phyloP scores from a whole-genome alignment of 352 stramenopile species.

The Phytophthora multivora region DNA sequence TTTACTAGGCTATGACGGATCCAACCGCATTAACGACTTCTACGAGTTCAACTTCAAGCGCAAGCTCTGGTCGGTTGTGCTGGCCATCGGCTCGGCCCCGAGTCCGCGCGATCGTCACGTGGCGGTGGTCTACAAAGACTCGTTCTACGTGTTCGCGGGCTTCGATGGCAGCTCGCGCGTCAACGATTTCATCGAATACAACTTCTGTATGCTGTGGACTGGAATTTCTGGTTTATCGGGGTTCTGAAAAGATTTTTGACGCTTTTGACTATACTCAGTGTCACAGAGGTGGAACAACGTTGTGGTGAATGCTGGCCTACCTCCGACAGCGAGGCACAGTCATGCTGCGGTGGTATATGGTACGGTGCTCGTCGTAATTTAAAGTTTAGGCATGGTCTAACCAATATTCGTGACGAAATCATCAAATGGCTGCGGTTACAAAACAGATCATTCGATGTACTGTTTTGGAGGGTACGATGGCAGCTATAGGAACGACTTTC shows the following conservation, averaged over 20 bases:
- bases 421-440: neutral
- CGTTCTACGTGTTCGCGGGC: slow-evolving; percentile 95
- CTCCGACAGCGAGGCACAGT: slow-evolving; percentile 94
- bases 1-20: slow-evolving; percentile 89
- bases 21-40: slow-evolving; percentile 94
- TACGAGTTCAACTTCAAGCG: slow-evolving; percentile 92
- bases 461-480: slow-evolving; percentile 96
- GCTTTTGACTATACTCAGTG: slow-evolving; percentile 36
- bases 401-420: neutral
- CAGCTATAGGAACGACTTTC: slow-evolving; percentile 95
- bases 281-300: slow-evolving; percentile 84
- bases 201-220: slow-evolving; percentile 81
- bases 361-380: slow-evolving; percentile 13
- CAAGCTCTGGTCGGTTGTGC: slow-evolving; percentile 77
- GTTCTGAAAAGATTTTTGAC: slow-evolving; percentile 9
- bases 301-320: slow-evolving; percentile 73
- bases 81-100: slow-evolving; percentile 68
- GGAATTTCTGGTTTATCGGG: neutral
- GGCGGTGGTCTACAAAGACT: slow-evolving; percentile 92
- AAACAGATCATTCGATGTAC: slow-evolving; percentile 80
- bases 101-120: slow-evolving; percentile 95
- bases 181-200: slow-evolving; percentile 96
- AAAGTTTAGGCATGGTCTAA: neutral
- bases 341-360: slow-evolving; percentile 93
- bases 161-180: slow-evolving; percentile 93